phyloP scores from a whole-genome alignment of 1,284 basidiomycete species.

The Sanghuangporus baumii region DNA sequence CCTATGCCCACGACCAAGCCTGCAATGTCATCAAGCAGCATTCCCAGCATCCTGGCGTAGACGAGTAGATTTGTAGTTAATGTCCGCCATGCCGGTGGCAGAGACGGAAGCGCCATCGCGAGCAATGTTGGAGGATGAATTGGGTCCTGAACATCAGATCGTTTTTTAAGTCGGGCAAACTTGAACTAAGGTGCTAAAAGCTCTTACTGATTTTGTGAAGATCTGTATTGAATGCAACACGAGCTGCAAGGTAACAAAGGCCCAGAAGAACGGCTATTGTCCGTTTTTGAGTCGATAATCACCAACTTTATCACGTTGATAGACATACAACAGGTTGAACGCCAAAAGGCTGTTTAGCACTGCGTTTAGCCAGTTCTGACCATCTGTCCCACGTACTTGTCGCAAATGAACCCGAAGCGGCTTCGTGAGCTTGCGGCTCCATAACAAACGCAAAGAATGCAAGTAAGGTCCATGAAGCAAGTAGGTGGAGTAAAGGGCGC shows the following conservation, averaged over 20 bases:
- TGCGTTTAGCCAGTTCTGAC: constrained; percentile 41
- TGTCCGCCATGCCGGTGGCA: constrained; percentile 59
- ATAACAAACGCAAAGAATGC: constrained; percentile 61
- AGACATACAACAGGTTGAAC: constrained; percentile 50
- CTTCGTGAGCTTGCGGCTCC: constrained; percentile 46
- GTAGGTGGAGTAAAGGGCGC: constrained; percentile 58
- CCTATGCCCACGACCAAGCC: constrained; percentile 62
- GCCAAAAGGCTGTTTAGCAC: constrained; percentile 31
- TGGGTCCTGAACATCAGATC: constrained; percentile 39
- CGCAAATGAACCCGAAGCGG: constrained; percentile 23
- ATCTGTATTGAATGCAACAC: constrained; percentile 64
- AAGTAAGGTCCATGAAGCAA: constrained; percentile 56
- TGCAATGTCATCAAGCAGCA: constrained; percentile 64
- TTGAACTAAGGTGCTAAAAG: background rate
- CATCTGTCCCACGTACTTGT: constrained; percentile 45
- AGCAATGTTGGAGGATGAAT: constrained; percentile 55
- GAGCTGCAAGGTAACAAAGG: constrained; percentile 64
- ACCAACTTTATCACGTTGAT: background rate
- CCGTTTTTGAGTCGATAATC: constrained; percentile 2
- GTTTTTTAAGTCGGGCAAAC: constrained; percentile 8
- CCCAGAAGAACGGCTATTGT: constrained; percentile 71
- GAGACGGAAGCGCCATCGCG: constrained; percentile 51
- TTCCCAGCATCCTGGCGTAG: constrained; percentile 58
- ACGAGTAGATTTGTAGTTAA: constrained; percentile 55
- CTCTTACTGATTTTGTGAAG: constrained; percentile 59